Base-by-base conservation (phyloP, 2,329 filamentous ascomycete species). In the Helotiales sp. region DNA sequence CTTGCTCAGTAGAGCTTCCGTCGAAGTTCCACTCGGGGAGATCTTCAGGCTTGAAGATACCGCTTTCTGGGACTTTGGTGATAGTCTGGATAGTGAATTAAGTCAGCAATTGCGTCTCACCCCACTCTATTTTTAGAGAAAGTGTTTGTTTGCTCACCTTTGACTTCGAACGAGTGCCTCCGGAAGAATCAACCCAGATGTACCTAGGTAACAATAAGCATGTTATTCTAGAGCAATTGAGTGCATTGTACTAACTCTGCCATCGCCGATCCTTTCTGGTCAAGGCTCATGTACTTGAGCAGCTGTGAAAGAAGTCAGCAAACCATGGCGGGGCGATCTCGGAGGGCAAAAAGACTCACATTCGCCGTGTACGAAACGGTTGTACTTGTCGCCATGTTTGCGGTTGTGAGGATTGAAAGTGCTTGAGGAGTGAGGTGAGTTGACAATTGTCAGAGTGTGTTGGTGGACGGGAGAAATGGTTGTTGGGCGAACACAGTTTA, bases 1-100 rank as follows among this genome's bases (percentile, higher is more conserved):
- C 93, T 78, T 98, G 93, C 67, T 84, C 87, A 67, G 92, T 97
- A 13, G 92, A 96, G 57, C 91, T 96, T 72, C 93, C 93, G 74
- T 91, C 88, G 71, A 90, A 90, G 79, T 90, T 90, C 88, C 87
- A 90, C 77, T 90, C 87, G 69, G 87, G 84, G 62, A 90, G 86
- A 63, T 90, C 86, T 57, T 84, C 81, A 62, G 87, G 75, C 61
- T 62, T 70, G 60, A 70, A 67, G 47, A 67, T 55, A 49, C 68
- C 69, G 33, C 56, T 79, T 36, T 72, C 72, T 66, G 82, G 80
- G 71, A 82, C 76, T 73, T 83, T 82, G 72, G 73, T 76, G 63
- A 90, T 78, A 67, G 87, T 90, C 87, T 90, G 22, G 50, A 63
- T 64, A 63, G 63, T 50, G 61, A 54, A 48, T n/a, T n/a, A 44